Evolutionary conservation across 352 stramenopile species (phyloP), one percentile per base, ranked within the genome.

Genomic region (Phytophthora meadii): DNA sequence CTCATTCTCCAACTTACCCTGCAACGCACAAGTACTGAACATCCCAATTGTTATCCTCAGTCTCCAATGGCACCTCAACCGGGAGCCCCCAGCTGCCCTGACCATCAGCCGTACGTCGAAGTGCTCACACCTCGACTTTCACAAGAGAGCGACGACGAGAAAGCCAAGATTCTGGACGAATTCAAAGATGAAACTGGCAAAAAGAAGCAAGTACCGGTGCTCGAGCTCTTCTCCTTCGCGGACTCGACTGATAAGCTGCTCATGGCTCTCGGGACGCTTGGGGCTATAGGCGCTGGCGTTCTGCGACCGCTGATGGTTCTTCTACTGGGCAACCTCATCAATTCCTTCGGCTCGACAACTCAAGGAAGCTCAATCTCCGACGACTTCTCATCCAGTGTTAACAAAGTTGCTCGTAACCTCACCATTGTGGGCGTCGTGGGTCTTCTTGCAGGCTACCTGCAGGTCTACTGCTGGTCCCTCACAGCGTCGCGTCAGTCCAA

Each of bases 381-480:
- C 45, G 27, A 30, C 27, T 30, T 59, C 14, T 46, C 46, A 14
- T 30, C 27, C 27, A 57, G 42, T n/a, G 71, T 88, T 49, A 78
- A 83, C 76, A 14, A 1, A 4, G 67, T 72, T 14, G 49, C 75
- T 7, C 61, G 79, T 15, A 63, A 78, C 48, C 76, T 85, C 28
- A 56, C 70, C 4, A 64, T 70, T 17, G 40, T 87, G 8, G 79
- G 71, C 6, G 1, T 65, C 5, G 47, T 37, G 2, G 55, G 68
- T 0, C 19, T 87, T 15, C 25, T 84, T 17, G 30, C 37, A 0
- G 76, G 68, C 7, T 87, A 76, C 41, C 5, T 78, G 22, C 77
- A 89, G 44, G 74, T 88, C 24, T 66, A 70, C 10, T 86, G 74
- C 64, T 90, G 81, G 79, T 72, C 80, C 0, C 44, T 86, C 25